Evolutionary conservation across 2,329 filamentous ascomycete genomes (phyloP).

Genomic region (Fusarium solani-melongenae): DNA sequence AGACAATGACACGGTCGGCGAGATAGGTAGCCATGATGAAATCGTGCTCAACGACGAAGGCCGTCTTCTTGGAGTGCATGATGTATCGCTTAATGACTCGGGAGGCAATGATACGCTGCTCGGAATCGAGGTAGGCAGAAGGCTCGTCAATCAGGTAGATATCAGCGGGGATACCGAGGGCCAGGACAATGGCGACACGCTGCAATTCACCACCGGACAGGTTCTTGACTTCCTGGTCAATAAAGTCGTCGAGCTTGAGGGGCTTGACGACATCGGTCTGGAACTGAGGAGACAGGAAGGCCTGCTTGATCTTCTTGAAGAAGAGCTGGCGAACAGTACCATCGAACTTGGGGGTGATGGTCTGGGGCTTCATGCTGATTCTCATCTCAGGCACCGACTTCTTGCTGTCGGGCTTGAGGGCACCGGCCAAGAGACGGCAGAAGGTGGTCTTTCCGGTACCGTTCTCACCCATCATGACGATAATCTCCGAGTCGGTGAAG

Average conservation of each 20-base stretch:
- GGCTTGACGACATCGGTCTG: conserved; percentile 99
- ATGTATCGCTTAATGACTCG: conserved; percentile 99
- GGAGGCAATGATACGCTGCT: conserved; percentile 97
- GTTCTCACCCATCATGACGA: conserved; percentile 99
- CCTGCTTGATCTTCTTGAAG: conserved; percentile 99
- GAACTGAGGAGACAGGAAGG: conserved; percentile 97
- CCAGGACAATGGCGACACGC: conserved; percentile 96
- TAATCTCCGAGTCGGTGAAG: conserved; percentile 98
- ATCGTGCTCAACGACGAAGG: conserved; percentile 99
- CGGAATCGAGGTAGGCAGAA: conserved; percentile 96
- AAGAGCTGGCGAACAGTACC: conserved; percentile 97
- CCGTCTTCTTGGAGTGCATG: conserved; percentile 99
- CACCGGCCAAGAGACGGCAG: conserved; percentile 94
- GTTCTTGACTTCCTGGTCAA: conserved; percentile 99
- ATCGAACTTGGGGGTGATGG: conserved; percentile 97
- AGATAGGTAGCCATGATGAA: conserved; percentile 91
- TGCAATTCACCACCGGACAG: conserved; percentile 99
- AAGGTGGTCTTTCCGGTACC: conserved; percentile 99
- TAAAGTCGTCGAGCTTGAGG: conserved; percentile 98
- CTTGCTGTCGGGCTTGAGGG: conserved; percentile 87
- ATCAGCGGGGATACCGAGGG: conserved; percentile 94
- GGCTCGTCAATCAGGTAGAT: conserved; percentile 99
- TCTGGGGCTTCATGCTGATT: conserved; percentile 99
- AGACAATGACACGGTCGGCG: conserved; percentile 96
- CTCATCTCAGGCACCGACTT: conserved; percentile 89